Conservation (phyloP, 2,329 filamentous ascomycete species). For the Xylariaceae sp. region DNA sequence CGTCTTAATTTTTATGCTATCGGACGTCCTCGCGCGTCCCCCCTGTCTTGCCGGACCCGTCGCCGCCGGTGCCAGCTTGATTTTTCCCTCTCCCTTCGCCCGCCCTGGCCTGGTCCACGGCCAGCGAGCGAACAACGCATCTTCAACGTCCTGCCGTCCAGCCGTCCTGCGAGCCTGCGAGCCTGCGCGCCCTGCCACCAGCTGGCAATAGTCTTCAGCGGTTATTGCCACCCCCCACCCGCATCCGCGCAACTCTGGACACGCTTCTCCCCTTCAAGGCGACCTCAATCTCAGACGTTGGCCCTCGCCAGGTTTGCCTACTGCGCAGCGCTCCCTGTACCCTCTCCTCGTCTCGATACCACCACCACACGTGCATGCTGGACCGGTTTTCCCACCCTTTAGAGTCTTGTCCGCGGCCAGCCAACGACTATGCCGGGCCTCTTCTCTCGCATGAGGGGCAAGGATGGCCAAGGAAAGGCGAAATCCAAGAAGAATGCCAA, state of each 20-base stretch:
- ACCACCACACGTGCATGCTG: slow-evolving; percentile 9
- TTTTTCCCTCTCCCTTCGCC: too few species aligned
- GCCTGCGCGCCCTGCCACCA: slow-evolving; percentile 7
- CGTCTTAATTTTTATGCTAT: too few species aligned
- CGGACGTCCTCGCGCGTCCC: too few species aligned
- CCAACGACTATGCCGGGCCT: slow-evolving; percentile 45
- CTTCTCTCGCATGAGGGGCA: slow-evolving; percentile 64
- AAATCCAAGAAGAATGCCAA: slow-evolving; percentile 60
- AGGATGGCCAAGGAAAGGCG: slow-evolving; percentile 53
- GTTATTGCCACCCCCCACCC: slow-evolving; percentile 22
- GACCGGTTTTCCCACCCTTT: slow-evolving; percentile 6
- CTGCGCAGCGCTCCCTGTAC: too few species aligned
- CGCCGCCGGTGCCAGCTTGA: too few species aligned
- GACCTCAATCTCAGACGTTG: neutral
- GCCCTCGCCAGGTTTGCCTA: neutral
- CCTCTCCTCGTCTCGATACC: slow-evolving; percentile 7
- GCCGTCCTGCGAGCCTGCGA: too few species aligned
- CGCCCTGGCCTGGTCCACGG: slow-evolving; percentile 1
- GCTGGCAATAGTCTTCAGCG: slow-evolving; percentile 16
- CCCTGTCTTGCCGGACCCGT: too few species aligned
- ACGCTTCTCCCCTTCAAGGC: neutral
- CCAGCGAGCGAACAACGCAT: slow-evolving; percentile 11
- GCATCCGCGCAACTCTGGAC: slow-evolving; percentile 14
- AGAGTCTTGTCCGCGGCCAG: slow-evolving; percentile 4
- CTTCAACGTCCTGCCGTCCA: too few species aligned